Conservation (phyloP, 2,329 filamentous ascomycete genomes). For the Alternaria panax region DNA sequence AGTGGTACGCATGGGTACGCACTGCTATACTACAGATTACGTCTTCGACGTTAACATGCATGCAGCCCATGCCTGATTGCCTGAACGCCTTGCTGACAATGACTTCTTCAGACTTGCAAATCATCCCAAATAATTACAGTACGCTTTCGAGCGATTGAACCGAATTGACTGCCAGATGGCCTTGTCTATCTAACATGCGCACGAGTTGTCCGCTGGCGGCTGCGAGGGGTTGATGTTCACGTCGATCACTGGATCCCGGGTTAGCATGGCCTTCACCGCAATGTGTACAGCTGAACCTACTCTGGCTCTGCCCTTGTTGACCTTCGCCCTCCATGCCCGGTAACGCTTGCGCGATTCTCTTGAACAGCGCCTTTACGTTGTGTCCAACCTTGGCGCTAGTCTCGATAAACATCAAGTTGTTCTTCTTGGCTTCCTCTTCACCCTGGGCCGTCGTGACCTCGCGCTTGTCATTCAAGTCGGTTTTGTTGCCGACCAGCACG, state of each 20-base stretch:
- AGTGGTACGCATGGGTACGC: conserved; percentile 22
- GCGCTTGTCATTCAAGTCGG: conserved; percentile 96
- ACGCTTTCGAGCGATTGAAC: conserved; percentile 37
- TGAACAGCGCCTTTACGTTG: conserved; percentile 97
- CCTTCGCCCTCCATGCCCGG: conserved; percentile 96
- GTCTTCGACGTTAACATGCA: conserved; percentile 20
- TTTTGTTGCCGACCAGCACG: conserved; percentile 98
- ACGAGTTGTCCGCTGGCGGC: conserved; percentile 65
- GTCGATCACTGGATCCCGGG: conserved; percentile 75
- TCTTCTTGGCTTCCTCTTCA: conserved; percentile 97
- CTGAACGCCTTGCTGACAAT: conserved; percentile 53
- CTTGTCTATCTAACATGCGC: conserved; percentile 42
- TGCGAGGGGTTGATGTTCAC: conserved; percentile 80
- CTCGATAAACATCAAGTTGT: conserved; percentile 98
- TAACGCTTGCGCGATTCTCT: conserved; percentile 95
- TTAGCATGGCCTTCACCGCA: conserved; percentile 13
- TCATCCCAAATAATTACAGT: conserved; percentile 47
- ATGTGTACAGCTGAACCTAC: conserved; percentile 61
- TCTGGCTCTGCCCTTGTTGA: conserved; percentile 78
- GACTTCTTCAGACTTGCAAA: conserved; percentile 33
- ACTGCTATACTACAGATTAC: conserved; percentile 48
- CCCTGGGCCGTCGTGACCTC: conserved; percentile 96
- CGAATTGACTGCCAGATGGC: conserved; percentile 13
- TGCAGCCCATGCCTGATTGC: conserved; percentile 37
- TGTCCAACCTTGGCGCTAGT: conserved; percentile 97